A percentile compares a stretch with the other conserved stretches of the same genome.
phyloP scores from a whole-genome alignment of 2,329 filamentous ascomycete species.

The Alternaria rosae region DNA sequence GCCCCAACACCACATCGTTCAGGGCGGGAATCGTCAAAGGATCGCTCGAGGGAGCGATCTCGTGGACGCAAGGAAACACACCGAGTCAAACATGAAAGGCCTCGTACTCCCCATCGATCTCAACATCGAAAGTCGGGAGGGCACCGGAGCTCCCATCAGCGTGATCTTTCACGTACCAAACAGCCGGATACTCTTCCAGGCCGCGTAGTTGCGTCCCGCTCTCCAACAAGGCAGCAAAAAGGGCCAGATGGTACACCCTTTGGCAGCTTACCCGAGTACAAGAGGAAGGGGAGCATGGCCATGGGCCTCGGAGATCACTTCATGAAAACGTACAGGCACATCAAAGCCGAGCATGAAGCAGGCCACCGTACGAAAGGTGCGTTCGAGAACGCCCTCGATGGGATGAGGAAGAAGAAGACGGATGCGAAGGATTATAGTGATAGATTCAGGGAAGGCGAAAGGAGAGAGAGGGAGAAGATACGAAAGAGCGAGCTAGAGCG shows the following conservation, averaged over 20 bases:
- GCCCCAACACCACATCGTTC: background rate
- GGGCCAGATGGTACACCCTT: slow-evolving; percentile 28
- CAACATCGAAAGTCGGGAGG: background rate
- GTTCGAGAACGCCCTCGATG: slow-evolving; percentile 23
- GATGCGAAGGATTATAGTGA: background rate
- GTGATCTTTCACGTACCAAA: background rate
- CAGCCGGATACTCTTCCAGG: background rate
- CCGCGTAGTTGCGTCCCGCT: background rate
- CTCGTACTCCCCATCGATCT: background rate
- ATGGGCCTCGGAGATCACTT: slow-evolving; percentile 28
- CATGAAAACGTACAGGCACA: slow-evolving; percentile 30
- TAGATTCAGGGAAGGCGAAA: background rate
- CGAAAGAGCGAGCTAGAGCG: background rate
- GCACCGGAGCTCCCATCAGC: background rate
- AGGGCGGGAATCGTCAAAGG: background rate
- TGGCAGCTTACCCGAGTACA: slow-evolving; percentile 26
- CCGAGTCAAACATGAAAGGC: background rate
- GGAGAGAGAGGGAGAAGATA: background rate
- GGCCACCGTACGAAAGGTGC: slow-evolving; percentile 19
- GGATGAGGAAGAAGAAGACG: slow-evolving; percentile 10
- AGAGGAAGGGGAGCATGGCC: slow-evolving; percentile 20
- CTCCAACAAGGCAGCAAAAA: background rate
- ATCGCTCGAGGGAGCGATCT: background rate
- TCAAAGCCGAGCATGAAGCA: slow-evolving; percentile 29
- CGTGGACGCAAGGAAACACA: background rate